These are phyloP conservation scores for Salisapilia sapeloensis DNA, from an alignment of 352 stramenopile genomes.

Conservation along the genomic window DNA sequence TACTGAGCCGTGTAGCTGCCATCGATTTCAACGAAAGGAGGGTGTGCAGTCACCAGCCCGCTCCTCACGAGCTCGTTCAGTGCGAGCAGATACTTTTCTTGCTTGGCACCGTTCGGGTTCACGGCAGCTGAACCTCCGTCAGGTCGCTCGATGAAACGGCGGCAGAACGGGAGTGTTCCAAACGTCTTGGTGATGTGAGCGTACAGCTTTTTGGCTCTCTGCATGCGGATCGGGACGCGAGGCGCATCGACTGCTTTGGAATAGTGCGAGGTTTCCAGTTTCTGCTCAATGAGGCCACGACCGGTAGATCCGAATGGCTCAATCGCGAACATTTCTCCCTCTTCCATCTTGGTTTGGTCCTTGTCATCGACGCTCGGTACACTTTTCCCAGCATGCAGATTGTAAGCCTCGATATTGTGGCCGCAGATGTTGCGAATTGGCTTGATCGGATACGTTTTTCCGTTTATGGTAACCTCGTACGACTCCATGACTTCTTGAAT, in stretches of 20 bases:
- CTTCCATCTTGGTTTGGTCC: conserved; percentile 93
- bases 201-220: conserved; percentile 90
- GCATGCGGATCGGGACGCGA: conserved; percentile 86
- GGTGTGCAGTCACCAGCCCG: conserved; percentile 88
- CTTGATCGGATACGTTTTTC: conserved; percentile 91
- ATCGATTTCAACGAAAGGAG: conserved; percentile 78
- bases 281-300: conserved; percentile 80
- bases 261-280: conserved; percentile 96
- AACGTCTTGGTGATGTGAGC: conserved; percentile 98
- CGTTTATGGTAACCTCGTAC: conserved; percentile 94
- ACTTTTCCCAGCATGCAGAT: conserved; percentile 93
- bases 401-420: conserved; percentile 95
- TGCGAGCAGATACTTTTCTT: conserved; percentile 95
- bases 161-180: conserved; percentile 97
- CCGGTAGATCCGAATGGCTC: conserved; percentile 91
- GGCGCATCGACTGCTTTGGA: conserved; percentile 93
- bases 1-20: conserved; percentile 90
- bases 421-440: conserved; percentile 95
- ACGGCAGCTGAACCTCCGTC: conserved; percentile 90
- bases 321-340: conserved; percentile 95
- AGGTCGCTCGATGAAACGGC: conserved; percentile 92
- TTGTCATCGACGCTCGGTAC: conserved; percentile 92
- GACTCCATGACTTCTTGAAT: conserved; percentile 98
- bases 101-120: conserved; percentile 88
- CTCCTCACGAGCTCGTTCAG: conserved; percentile 97